A percentile compares a stretch with the other conserved stretches of the same genome.
These are phyloP conservation scores for Edaphochlamys debaryana DNA, from an alignment of 139 green algal genomes.

Conservation along the genomic window DNA sequence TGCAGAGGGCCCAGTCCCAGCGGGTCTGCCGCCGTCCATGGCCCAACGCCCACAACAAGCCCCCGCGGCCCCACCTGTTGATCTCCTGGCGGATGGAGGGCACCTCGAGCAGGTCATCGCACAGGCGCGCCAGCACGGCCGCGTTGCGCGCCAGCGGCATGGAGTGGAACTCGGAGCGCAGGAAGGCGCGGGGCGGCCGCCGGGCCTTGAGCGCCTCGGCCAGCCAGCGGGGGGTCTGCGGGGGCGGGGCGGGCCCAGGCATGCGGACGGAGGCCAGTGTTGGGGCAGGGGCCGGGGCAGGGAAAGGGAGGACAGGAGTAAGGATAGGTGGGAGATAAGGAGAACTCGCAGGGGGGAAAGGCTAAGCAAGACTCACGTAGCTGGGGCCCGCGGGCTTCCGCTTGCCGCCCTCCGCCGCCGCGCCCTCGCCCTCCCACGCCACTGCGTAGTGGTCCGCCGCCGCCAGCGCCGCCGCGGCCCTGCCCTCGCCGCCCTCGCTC, in stretches of 20 bases:
- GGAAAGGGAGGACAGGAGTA: too few species aligned
- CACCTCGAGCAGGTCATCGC: slow-evolving; percentile 69
- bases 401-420: not conserved
- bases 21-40: too few species aligned
- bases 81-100: slow-evolving; percentile 70
- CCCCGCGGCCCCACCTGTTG: slow-evolving; percentile 67
- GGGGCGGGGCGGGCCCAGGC: not conserved
- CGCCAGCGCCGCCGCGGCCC: not conserved
- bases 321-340: too few species aligned
- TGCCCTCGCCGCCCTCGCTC: not conserved
- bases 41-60: too few species aligned
- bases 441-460: not conserved
- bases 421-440: not conserved
- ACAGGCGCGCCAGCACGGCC: slow-evolving; percentile 61
- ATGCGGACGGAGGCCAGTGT: not conserved
- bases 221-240: not conserved
- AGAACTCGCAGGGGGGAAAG: too few species aligned
- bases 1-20: too few species aligned
- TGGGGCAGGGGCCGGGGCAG: not conserved
- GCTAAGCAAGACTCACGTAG: slow-evolving; percentile 40
- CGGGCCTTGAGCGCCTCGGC: not conserved
- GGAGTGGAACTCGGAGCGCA: slow-evolving; percentile 62
- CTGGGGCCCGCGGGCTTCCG: not conserved
- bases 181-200: not conserved
- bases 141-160: slow-evolving; percentile 59